These are phyloP conservation scores for Rhodocollybia butyracea DNA, from an alignment of 768 basidiomycete genomes.

Conservation along the genomic window DNA sequence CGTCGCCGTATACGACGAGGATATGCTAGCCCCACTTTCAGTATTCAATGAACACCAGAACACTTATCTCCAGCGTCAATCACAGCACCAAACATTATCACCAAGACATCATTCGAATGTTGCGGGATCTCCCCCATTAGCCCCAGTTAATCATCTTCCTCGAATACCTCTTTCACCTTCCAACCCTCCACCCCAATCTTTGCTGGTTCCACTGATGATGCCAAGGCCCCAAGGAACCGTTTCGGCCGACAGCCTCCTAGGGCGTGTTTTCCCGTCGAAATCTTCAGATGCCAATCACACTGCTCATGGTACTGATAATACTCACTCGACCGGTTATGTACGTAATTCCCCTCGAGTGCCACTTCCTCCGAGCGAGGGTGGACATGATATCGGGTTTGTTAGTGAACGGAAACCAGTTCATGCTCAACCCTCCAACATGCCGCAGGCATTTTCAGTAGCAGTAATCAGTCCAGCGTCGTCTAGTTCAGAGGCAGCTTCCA, in stretches of 20 bases:
- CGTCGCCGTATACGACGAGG: conserved; percentile 7
- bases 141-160: conserved; percentile 3
- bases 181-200: conserved; percentile 8
- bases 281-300: conserved; percentile 14
- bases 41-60: conserved; percentile 14
- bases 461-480: conserved; percentile 8
- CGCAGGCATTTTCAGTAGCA: neutral
- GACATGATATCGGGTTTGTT: conserved; percentile 7
- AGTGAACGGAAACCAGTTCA: conserved; percentile 2
- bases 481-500: too few relatives aligned
- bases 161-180: conserved; percentile 14
- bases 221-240: neutral
- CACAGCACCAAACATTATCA: conserved; percentile 3
- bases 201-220: conserved; percentile 9
- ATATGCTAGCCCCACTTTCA: conserved; percentile 17
- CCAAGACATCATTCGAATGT: conserved; percentile 3
- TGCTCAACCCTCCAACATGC: neutral
- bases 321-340: conserved; percentile 7
- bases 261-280: conserved; percentile 23
- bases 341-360: neutral
- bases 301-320: conserved; percentile 18
- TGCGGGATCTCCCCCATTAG: neutral
- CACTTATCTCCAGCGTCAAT: conserved; percentile 7
- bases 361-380: neutral
- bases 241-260: conserved; percentile 22